These are phyloP conservation scores for Striga hermonthica DNA, from an alignment of 305 asterid genomes.

Conservation along the genomic window DNA sequence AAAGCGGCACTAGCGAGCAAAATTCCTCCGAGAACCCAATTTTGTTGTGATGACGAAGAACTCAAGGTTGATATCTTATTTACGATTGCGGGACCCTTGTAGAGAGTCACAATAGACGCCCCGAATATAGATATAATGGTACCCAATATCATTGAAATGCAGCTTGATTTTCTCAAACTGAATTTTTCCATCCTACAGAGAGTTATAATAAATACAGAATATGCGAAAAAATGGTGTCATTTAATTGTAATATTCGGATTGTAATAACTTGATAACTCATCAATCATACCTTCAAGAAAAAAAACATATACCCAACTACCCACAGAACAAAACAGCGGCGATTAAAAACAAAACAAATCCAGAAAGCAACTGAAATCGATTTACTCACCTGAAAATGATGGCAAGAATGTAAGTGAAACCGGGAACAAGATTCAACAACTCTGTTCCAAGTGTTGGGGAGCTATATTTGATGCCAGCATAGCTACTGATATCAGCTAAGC, in stretches of 20 bases:
- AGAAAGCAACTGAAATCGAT: neutral
- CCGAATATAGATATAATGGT: constrained; percentile 44
- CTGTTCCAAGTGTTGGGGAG: constrained; percentile 63
- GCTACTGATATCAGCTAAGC: constrained; percentile 40
- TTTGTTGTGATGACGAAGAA: constrained; percentile 35
- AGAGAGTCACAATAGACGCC: constrained; percentile 48
- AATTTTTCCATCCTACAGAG: constrained; percentile 44
- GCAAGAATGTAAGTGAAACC: constrained; percentile 61
- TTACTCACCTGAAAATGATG: constrained; percentile 47
- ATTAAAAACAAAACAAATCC: no score
- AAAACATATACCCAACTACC: no score
- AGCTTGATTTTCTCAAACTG: constrained; percentile 39
- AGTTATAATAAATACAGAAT: neutral
- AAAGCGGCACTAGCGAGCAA: constrained; percentile 43
- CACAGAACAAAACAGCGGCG: no score
- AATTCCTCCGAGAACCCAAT: constrained; percentile 51
- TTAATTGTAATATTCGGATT: no score
- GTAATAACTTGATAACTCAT: no score
- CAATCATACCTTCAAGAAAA: no score
- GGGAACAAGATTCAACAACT: constrained; percentile 52
- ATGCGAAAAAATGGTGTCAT: no score
- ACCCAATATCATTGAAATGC: constrained; percentile 38
- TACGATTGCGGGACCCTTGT: constrained; percentile 44
- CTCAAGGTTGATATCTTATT: constrained; percentile 30
- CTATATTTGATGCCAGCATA: constrained; percentile 51